A percentile compares a stretch with the other conserved stretches of the same genome.
phyloP scores from a whole-genome alignment of 768 basidiomycete species.

The Lepiota venenata region DNA sequence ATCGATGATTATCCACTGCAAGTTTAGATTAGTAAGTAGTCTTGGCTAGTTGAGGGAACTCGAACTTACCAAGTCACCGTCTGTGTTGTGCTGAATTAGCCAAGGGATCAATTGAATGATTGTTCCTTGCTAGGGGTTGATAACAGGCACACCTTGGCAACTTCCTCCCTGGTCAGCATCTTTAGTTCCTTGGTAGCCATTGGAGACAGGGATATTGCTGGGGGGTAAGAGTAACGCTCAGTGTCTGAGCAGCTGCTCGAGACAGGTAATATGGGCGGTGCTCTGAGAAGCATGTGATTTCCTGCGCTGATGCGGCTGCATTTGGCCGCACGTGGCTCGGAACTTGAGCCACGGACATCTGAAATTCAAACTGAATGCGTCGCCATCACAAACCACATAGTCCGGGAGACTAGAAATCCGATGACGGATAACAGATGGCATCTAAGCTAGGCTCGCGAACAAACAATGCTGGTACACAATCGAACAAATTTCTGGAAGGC shows the following conservation, averaged over 20 bases:
- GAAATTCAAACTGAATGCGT: no score
- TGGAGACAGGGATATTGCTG: neutral
- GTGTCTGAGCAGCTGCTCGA: neutral
- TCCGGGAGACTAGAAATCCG: no score
- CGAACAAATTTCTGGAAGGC: no score
- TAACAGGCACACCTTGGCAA: slow-evolving; percentile 34
- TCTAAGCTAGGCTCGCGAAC: no score
- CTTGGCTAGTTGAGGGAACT: slow-evolving; percentile 25
- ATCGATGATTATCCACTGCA: slow-evolving; percentile 83
- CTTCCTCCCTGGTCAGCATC: slow-evolving; percentile 36
- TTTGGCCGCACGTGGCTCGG: no score
- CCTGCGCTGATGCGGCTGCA: neutral
- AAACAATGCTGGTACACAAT: no score
- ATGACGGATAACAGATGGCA: no score
- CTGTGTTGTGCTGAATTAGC: slow-evolving; percentile 62
- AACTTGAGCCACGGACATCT: no score
- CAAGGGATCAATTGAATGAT: slow-evolving; percentile 13
- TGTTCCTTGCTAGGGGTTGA: neutral
- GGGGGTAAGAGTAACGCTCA: neutral
- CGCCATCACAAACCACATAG: no score
- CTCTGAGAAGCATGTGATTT: slow-evolving; percentile 12
- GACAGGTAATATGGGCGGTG: slow-evolving; percentile 1
- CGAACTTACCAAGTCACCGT: slow-evolving; percentile 54
- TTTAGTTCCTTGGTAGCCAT: slow-evolving; percentile 36
- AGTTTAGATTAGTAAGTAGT: slow-evolving; percentile 12